Percentiles rank a stretch among this genome's conserved stretches.
Evolutionary conservation across 2,329 filamentous ascomycete genomes (phyloP).

Genomic region (Venturia asperata): DNA sequence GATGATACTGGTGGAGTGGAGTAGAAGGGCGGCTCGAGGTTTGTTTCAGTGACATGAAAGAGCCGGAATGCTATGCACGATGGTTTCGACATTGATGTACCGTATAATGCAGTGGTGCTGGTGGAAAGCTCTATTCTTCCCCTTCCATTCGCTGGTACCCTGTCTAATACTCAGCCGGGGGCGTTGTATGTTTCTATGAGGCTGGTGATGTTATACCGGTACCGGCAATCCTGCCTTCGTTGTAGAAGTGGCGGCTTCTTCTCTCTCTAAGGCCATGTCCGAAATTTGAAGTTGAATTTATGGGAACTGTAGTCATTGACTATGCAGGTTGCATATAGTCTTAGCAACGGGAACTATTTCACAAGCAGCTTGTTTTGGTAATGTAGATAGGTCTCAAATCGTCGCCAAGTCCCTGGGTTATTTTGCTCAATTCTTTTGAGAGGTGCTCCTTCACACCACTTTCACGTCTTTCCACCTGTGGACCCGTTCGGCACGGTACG

Average conservation of each 20-base stretch:
- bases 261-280: background rate
- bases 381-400: too few relatives aligned
- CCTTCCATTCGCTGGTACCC: background rate
- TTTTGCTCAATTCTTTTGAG: too few relatives aligned
- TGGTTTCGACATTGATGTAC: background rate
- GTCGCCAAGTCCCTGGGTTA: too few relatives aligned
- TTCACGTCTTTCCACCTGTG: too few relatives aligned
- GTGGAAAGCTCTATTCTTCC: background rate
- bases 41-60: background rate
- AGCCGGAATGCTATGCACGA: background rate
- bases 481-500: background rate
- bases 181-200: background rate
- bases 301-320: background rate
- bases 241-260: conserved; percentile 4
- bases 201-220: background rate
- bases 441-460: too few relatives aligned
- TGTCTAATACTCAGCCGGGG: background rate
- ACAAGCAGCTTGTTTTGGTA: too few relatives aligned
- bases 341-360: background rate
- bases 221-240: background rate
- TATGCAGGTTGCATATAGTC: background rate
- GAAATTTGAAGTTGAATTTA: background rate
- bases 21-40: background rate
- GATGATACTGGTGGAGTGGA: conserved; percentile 24
- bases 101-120: background rate